Evolutionary conservation across 2,329 filamentous ascomycete species (phyloP).

Genomic region (Penicillium palitans): DNA sequence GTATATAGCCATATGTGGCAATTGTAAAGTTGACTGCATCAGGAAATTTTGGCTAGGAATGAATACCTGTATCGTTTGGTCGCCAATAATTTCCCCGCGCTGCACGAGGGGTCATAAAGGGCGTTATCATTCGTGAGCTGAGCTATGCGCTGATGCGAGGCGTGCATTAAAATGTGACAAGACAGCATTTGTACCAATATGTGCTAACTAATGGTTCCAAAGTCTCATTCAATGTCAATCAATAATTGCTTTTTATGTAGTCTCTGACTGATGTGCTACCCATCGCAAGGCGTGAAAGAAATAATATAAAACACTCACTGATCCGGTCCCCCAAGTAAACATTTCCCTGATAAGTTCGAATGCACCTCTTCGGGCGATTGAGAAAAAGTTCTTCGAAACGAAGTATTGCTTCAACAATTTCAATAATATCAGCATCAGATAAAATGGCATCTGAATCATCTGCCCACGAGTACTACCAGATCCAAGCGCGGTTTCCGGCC

Average conservation of each 20-base stretch:
- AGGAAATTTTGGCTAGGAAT: not conserved
- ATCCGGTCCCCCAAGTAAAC: not conserved
- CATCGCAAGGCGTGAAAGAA: not conserved
- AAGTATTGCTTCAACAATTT: not conserved
- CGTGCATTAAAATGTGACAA: slow-evolving; percentile 1
- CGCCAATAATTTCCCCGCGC: not conserved
- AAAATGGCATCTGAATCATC: slow-evolving; percentile 1
- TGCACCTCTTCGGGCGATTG: slow-evolving; percentile 8
- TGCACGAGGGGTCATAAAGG: not conserved
- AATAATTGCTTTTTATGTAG: not conserved
- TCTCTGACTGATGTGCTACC: not conserved
- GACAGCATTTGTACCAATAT: not conserved
- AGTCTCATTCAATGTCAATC: not conserved
- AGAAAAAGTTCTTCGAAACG: slow-evolving; percentile 2
- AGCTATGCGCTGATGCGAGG: not conserved
- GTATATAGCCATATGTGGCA: not conserved
- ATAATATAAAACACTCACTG: not conserved
- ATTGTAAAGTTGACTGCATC: not conserved
- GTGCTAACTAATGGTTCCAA: not conserved
- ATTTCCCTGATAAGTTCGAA: not conserved
- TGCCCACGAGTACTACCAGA: slow-evolving; percentile 3
- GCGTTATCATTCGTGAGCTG: not conserved
- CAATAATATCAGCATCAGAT: not conserved
- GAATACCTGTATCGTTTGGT: not conserved
- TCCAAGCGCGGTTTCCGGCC: not conserved